phyloP scores from a whole-genome alignment of 1,284 basidiomycete species.

The Porodaedalea pini region DNA sequence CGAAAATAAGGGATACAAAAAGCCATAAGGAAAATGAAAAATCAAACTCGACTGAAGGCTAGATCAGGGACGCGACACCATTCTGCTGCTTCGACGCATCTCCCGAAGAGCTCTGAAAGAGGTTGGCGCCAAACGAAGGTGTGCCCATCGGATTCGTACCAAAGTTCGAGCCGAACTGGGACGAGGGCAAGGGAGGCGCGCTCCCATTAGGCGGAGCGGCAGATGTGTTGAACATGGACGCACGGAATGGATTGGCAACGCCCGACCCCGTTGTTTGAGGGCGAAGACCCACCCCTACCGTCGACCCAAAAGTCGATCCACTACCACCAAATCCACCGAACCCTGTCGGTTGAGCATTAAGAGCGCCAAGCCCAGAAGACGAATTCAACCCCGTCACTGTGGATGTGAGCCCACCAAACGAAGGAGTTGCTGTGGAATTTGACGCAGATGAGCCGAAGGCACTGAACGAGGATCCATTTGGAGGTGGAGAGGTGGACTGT shows the following conservation, averaged over 20 bases:
- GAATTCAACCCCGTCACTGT: conserved; percentile 19
- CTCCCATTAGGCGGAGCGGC: conserved; percentile 12
- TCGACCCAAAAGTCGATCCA: conserved; percentile 33
- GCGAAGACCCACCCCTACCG: conserved; percentile 58
- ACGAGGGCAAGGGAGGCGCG: conserved; percentile 12
- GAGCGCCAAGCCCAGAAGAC: conserved; percentile 21
- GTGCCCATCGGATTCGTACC: conserved; percentile 23
- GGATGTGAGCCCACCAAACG: conserved; percentile 20
- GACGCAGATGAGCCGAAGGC: neutral
- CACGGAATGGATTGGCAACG: conserved; percentile 72
- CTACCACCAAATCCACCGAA: conserved; percentile 24
- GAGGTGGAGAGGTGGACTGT: neutral
- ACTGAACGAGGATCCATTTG: conserved; percentile 5
- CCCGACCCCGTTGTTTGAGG: conserved; percentile 69
- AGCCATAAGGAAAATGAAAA: neutral
- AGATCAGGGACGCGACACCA: conserved; percentile 36
- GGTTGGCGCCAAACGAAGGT: conserved; percentile 9
- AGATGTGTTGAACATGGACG: conserved; percentile 46
- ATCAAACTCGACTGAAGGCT: neutral
- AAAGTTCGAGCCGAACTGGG: conserved; percentile 23
- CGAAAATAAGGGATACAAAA: conserved; percentile 5
- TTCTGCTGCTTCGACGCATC: conserved; percentile 31
- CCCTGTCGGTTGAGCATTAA: conserved; percentile 35
- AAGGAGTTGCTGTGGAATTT: conserved; percentile 23
- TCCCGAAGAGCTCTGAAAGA: conserved; percentile 9